Evolutionary conservation across 2,329 filamentous ascomycete genomes (phyloP), one percentile per base, ranked within the genome.

Genomic region (Ceratocystis eucalypticola): DNA sequence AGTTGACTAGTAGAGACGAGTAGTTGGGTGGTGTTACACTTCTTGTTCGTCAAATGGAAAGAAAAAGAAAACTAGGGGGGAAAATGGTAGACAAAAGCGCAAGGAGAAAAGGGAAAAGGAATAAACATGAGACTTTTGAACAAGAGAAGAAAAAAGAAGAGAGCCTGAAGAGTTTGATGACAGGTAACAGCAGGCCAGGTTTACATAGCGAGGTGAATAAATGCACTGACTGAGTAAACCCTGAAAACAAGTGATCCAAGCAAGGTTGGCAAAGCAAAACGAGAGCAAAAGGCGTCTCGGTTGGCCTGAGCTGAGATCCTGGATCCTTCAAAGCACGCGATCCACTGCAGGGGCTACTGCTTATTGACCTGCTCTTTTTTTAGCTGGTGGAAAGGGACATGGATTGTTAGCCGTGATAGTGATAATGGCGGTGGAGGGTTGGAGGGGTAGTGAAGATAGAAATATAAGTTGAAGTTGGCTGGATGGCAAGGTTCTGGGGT

Each of bases 261-360:
- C 61, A 50, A 64, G 62, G 50, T 46, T 45, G 25, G 48, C 30
- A 30, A 45, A 28, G 48, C 37, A 61, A 61, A 41, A 53, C 17
- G 48, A 64, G 45, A 64, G 28, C 46, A 64, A 53, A 64, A 64
- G 41, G 55, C 64, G 44, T 57, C 25, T 45, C 63, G 17, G 55
- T 59, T 65, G 41, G 61, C 28, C 61, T 62, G 61, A 48, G 61
- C 44, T 61, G 41, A 65, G 64, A 65, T 65, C 64, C 64, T 65
- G 53, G 33, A 65, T 65, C 63, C 63, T 65, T 65, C 63, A 65
- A 65, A 65, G 41, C 63, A 65, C 63, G 63, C 63, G 63, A 65
- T 65, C 22, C 45, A 53, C 50, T 65, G 50, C 63, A 59, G 53
- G 63, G 63, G 50, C 37, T 65, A 20, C 28, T 59, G 20, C 59